Evolutionary conservation across 371 early-diverging fungal species (phyloP).

Genomic region (Rhizomucor pusillus): DNA sequence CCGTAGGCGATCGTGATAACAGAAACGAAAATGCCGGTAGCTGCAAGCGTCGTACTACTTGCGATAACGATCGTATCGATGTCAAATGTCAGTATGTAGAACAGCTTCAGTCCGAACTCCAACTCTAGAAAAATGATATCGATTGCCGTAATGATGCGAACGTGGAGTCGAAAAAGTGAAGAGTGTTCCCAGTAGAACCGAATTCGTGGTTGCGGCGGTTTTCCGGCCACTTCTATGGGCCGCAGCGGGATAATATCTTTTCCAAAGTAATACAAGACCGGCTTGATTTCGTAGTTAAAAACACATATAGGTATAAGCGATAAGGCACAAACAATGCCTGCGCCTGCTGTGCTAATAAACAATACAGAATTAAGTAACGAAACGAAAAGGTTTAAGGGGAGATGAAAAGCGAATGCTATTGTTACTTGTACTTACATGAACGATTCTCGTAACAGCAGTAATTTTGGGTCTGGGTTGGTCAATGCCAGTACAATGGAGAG

Average conservation of each 20-base stretch:
- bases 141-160: conserved; percentile 34
- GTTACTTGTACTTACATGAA: conserved; percentile 47
- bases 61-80: conserved; percentile 35
- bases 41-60: conserved; percentile 29
- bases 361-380: no score
- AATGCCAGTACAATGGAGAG: conserved; percentile 45
- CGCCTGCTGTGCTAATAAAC: conserved; percentile 24
- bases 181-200: conserved; percentile 35
- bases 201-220: conserved; percentile 24
- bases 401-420: no score
- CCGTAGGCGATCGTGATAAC: conserved; percentile 28
- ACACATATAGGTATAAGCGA: conserved; percentile 33
- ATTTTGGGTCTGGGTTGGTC: conserved; percentile 42
- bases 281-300: conserved; percentile 30
- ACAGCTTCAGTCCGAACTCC: conserved; percentile 43
- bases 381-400: no score
- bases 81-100: conserved; percentile 37
- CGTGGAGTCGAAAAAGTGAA: conserved; percentile 23
- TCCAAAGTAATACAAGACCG: conserved; percentile 37
- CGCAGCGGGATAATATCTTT: conserved; percentile 31
- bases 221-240: conserved; percentile 15
- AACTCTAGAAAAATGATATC: conserved; percentile 32
- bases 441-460: conserved; percentile 48
- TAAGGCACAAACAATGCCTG: conserved; percentile 28
- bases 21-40: conserved; percentile 27